Base-by-base conservation (phyloP, 352 stramenopile genomes). In the Pythium aphanidermatum region DNA sequence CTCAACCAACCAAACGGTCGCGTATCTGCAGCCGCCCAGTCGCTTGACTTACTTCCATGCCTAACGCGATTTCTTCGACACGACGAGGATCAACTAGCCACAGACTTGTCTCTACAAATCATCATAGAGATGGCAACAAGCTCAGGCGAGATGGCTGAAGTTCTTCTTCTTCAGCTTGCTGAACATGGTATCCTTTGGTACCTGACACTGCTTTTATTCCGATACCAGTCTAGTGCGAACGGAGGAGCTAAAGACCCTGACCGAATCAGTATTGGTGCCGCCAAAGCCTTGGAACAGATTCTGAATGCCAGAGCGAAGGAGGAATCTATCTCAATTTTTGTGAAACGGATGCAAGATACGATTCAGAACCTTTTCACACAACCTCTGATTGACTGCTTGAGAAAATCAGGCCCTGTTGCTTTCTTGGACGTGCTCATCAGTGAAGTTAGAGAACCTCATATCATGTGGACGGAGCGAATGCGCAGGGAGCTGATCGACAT, bases 391-490 rank as follows among this genome's bases (percentile, higher is more conserved):
- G 76, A 89, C 31, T 80, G 86, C 45, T 55, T 93, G 40, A 60
- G 67, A 33, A 72, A 67, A 37, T 69, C 60, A 1, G 79, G 80
- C 2, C 68, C 78, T 10, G 60, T 80, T 19, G 73, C 71, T 41
- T 84, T 93, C 50, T 51, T 93, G 39, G 62, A 82, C 27, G 73
- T 91, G 16, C 51, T 93, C 19, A 65, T 71, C 11, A 76, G 63
- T 41, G 79, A 91, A 60, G 73, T 91, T 35, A 70, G 78, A 2
- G 66, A 90, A 45, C 82, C 82, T 1, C 78, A 93, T 27, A 75
- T 93, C 10, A 93, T 93, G 82, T 93, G 82, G 82, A 93, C 75
- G 10, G 70, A 86, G 13, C 74, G 63, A 13, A 93, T 93, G 82
- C 73, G 82, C 6, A 80, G 74, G 33, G 79, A 93, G 44, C 43